Base-by-base conservation (phyloP, 2,329 filamentous ascomycete species). In the Stromatinia cepivora region DNA sequence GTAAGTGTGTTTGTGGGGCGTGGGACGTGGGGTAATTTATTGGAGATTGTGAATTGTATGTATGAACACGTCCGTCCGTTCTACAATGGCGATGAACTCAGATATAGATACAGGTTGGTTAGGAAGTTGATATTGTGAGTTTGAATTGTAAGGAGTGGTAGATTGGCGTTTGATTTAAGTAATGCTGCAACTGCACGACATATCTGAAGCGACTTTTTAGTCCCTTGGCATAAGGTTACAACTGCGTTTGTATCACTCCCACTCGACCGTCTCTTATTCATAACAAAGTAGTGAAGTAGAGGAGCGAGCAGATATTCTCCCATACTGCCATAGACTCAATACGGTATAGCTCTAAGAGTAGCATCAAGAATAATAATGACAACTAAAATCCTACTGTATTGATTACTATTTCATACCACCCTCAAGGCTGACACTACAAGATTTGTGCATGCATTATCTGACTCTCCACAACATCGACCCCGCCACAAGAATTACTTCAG, bases 21-120 rank as follows among this genome's bases (percentile, higher is more conserved):
- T 31, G 9, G 17, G 45, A 25, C 39, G 39, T 42, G 39, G 39
- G 39, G 39, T 42, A 22, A 59, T 9, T 34, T 20, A 45, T 56
- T 48, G 28, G 53, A 59, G 39, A 25, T 67, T 36, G 50, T 42
- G 46, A 64, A 53, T 42, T 52, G 46, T 53, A 64, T n/a, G 28
- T 36, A 39, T 6, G 42, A 25, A 36, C 31, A 36, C n/a, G n/a
- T n/a, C n/a, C 31, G 28, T 56, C 45, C 11, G 20, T 48, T 59
- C 22, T 28, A 22, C 15, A 10, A 59, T 58, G 52, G 46, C 8
- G 34, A 63, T 53, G 22, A 52, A 22, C 36, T 39, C 1, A 39
- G 36, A 39, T 39, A 39, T 36, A 57, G 28, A 61, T 34, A 34
- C 20, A 48, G 13, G 13, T 25, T 20, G n/a, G 1, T 31, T n/a